Base-by-base conservation (phyloP, 306 rosid genomes). In the Casuarina cunninghamiana region DNA sequence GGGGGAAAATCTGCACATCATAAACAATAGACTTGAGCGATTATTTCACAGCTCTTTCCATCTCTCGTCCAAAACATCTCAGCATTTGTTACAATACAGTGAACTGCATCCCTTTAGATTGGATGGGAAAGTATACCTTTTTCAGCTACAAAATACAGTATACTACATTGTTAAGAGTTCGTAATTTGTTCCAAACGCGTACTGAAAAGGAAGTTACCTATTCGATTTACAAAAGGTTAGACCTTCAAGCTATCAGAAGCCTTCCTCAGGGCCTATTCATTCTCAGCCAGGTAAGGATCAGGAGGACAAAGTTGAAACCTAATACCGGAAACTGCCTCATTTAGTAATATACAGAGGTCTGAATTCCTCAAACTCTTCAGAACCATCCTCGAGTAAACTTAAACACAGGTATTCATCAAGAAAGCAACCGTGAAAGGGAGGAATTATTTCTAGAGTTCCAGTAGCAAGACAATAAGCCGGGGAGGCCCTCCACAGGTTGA, bases 401-500 rank as follows among this genome's bases (percentile, higher is more conserved):
- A 48, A 6, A 13, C 37, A 41, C 75, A 74, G 68, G 58, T 66
- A 53, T 41, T 45, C 19, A 46, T 57, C 66, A 72, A 26, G 65
- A 58, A 73, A 51, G 37, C 51, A 70, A 60, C 53, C 48, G 73
- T 37, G 72, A n/a, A 41, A 41, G 74, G 60, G 84, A 74, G 43
- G 67, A 17, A 73, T 75, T 66, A 54, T 78, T 75, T 2, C 43
- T 48, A 44, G 78, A 73, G 72, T 78, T 75, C 87, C 86, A 66
- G 81, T 74, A 46, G 81, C 90, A 48, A 37, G 84, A 87, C 45
- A 88, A 74, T 68, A 80, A 75, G 39, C 91, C 88, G 69, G 79
- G 39, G 39, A 90, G 39, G 77, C 98, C 97, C 66, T 69, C 86
- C 81, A 83, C 79, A 8, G 89, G 94, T 35, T 90, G 97, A 76